A percentile compares a stretch with the other conserved stretches of the same genome.
Conservation (phyloP, 768 basidiomycete species). For the Agaricus sinodeliciosus region DNA sequence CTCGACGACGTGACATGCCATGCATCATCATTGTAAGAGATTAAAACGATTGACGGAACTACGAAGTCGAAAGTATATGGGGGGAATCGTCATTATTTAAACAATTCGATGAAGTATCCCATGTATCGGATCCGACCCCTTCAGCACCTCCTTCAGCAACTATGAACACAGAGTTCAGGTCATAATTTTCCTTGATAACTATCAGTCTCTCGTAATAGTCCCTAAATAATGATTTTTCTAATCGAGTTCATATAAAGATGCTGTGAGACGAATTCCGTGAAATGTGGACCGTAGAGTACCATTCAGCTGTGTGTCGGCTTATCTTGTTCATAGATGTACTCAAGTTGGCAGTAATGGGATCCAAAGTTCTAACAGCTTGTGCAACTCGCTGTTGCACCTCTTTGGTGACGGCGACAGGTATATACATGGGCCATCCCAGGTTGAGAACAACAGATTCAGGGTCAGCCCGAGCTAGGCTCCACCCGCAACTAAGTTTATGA, state of each 20-base stretch:
- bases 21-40: no score
- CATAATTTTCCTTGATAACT: conserved; percentile 37
- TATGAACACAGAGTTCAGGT: conserved; percentile 38
- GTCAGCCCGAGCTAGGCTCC: conserved; percentile 30
- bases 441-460: conserved; percentile 35
- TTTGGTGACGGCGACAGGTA: conserved; percentile 24
- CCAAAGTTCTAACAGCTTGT: conserved; percentile 15
- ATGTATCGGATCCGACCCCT: conserved; percentile 48
- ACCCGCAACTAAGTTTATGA: conserved; percentile 32
- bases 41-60: no score
- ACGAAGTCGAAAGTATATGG: no score
- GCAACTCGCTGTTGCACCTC: conserved; percentile 14
- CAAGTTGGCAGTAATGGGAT: conserved; percentile 23
- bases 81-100: neutral
- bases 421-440: conserved; percentile 35
- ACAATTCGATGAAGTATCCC: conserved; percentile 29
- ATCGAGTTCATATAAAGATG: conserved; percentile 33
- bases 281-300: no score
- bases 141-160: conserved; percentile 21
- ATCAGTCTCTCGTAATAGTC: conserved; percentile 32
- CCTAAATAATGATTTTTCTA: conserved; percentile 40
- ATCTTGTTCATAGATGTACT: conserved; percentile 47
- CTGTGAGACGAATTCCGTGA: conserved; percentile 21
- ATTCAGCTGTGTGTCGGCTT: no score
- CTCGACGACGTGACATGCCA: no score